Base-by-base conservation (phyloP, 257 asterid species). In the Solanum microdontum region DNA sequence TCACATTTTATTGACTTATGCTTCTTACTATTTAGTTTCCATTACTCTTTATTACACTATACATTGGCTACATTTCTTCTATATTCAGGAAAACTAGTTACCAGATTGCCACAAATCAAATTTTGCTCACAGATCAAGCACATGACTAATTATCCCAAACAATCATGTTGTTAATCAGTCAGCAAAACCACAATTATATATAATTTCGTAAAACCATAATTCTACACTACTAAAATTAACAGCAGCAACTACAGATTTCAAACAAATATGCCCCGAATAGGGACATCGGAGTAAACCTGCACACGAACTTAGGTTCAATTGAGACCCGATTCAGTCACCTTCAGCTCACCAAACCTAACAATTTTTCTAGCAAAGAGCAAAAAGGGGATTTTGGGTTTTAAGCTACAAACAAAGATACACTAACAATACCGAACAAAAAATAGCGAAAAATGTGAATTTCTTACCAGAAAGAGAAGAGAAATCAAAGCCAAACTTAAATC, bases 381-480 rank as follows among this genome's bases (percentile, higher is more conserved):
- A 37, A 37, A 36, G 26, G 58, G 83, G 83, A 23, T 77, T 37
- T 7, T 24, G 13, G 8, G 19, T 32, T n/a, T 77, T 77, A 39
- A 77, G 62, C 84, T 40, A 33, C 36, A 77, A 74, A 23, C 68
- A 28, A 24, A 21, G 3, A 70, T 23, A 8, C 32, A 34, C n/a
- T 30, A 86, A 39, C 34, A 39, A 72, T n/a, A 24, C 11, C 15
- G 7, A 4, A 48, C 11, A 21, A 28, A 13, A 10, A 9, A 4
- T 4, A 45, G 72, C 66, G 58, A 9, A 19, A 23, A 32, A 88
- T 76, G 7, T 28, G 23, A 74, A 58, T 5, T 11, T 14, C 87
- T 87, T 83, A 87, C 91, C 89, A 37, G 68, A 79, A 24, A 39
- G 73, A 45, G 48, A 80, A 89, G 6, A 72, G 43, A 45, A 85